Conservation (phyloP, 768 basidiomycete species). For the Lanmaoa pseudosensibilis region DNA sequence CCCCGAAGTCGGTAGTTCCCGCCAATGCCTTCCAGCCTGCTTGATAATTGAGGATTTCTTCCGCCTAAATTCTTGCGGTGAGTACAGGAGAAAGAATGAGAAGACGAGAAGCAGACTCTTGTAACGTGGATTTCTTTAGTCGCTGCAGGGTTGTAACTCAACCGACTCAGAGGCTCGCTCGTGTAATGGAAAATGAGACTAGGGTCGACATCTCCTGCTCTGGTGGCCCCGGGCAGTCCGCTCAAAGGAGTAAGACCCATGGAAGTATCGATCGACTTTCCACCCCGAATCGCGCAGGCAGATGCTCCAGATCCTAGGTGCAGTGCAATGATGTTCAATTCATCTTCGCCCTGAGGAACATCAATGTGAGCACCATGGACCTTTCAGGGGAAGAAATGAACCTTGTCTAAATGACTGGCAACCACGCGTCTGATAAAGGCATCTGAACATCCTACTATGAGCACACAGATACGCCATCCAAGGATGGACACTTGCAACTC, state of each 20-base stretch:
- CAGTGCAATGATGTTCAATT: constrained; percentile 74
- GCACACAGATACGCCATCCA: neutral
- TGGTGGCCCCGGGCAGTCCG: constrained; percentile 86
- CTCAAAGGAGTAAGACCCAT: constrained; percentile 93
- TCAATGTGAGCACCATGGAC: neutral
- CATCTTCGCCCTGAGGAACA: constrained; percentile 37
- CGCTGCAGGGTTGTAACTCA: constrained; percentile 53
- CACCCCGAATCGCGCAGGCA: constrained; percentile 70
- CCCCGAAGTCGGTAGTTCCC: constrained; percentile 81
- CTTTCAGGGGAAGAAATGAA: constrained; percentile 11
- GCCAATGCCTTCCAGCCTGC: constrained; percentile 78
- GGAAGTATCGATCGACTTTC: constrained; percentile 78
- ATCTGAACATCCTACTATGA: constrained; percentile 39
- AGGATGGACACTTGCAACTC: constrained; percentile 47
- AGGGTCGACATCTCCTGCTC: constrained; percentile 81
- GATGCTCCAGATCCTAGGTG: constrained; percentile 94
- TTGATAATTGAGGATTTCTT: constrained; percentile 72
- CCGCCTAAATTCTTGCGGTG: constrained; percentile 45
- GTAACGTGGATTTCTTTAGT: constrained; percentile 55
- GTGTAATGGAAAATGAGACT: constrained; percentile 82
- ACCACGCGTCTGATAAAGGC: constrained; percentile 67
- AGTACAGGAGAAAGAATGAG: neutral
- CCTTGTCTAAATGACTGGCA: constrained; percentile 58
- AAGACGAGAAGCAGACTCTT: constrained; percentile 30
- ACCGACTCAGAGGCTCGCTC: constrained; percentile 45